Conservation (phyloP, 176 grass and related monocot species). For the Triticum monococcum region DNA sequence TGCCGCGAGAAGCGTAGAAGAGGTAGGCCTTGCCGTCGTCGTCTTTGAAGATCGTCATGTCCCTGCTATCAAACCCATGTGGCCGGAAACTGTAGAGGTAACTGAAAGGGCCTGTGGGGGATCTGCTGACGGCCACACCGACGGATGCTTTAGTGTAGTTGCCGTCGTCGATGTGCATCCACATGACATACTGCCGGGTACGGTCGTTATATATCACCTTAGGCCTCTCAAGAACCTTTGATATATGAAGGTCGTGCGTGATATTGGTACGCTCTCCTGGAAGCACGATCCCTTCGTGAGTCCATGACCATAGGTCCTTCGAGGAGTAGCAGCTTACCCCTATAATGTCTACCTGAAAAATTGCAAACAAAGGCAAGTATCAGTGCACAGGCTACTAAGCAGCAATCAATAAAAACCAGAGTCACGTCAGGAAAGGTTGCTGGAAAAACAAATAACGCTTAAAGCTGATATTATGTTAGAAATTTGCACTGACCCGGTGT, state of each 20-base stretch:
- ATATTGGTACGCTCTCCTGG: conserved; percentile 54
- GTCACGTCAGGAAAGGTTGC: neutral
- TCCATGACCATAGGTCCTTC: conserved; percentile 78
- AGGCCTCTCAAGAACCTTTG: conserved; percentile 88
- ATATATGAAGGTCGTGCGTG: conserved; percentile 74
- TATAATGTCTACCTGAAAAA: conserved; percentile 84
- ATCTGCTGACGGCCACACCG: conserved; percentile 64
- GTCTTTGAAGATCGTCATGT: conserved; percentile 93
- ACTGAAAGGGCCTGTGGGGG: conserved; percentile 71
- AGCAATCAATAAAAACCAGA: neutral
- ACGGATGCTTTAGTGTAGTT: conserved; percentile 89
- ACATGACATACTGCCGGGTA: conserved; percentile 80
- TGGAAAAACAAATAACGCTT: neutral
- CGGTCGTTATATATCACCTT: conserved; percentile 86
- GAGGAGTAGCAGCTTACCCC: conserved; percentile 94
- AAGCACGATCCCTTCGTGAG: conserved; percentile 80
- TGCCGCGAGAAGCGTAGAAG: conserved; percentile 71
- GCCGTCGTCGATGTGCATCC: conserved; percentile 89
- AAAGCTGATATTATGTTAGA: neutral
- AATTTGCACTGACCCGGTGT: conserved; percentile 47
- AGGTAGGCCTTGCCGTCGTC: conserved; percentile 72
- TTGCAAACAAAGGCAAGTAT: conserved; percentile 2
- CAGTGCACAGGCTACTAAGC: neutral
- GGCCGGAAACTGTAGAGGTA: conserved; percentile 84
- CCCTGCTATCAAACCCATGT: conserved; percentile 78